Base-by-base conservation (phyloP, 2,329 filamentous ascomycete genomes). In the Colletotrichum sojae region DNA sequence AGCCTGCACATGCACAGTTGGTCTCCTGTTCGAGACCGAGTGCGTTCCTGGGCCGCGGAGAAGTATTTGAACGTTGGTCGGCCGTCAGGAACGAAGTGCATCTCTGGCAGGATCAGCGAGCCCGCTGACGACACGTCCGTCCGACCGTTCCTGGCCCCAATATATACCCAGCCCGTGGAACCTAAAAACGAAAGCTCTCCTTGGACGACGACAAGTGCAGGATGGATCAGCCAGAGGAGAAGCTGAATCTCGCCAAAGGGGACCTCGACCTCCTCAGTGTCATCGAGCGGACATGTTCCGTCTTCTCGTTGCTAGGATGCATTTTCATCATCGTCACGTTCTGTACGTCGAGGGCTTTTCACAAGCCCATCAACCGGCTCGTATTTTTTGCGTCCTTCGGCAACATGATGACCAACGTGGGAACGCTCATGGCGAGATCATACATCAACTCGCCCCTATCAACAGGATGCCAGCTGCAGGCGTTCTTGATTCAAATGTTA, bases 341-440 rank as follows among this genome's bases (percentile, higher is more conserved):
- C 76, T 80, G 88, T 36, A 78, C 80, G n/a, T 93, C 91, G 39
- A 86, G 84, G 16, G 85, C 86, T 5, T 96, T 96, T 77, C 92
- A 92, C 75, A 95, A 94, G 76, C 92, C 93, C n/a, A 94, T 96
- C 81, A 96, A 96, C 76, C 87, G 94, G 18, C 85, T 97, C 0
- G 90, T 95, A 10, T 95, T 97, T 78, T 96, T 92, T 77, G 93
- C 94, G 6, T 92, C 92, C 0, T 92, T 93, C 75, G 94, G 93
- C 9, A 97, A 97, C 75, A 85, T 95, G 73, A 84, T 94, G 79
- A 89, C 89, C 70, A 95, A 94, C 77, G 86, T 94, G 18, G 93
- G 90, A 1, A 94, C 93, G 0, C 79, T 95, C 40, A 93, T 95
- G 75, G 90, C 91, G 0, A 86, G 87, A 43, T 84, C 86, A 1